These are phyloP conservation scores for Triticum turgidum DNA, from an alignment of 176 grass and related monocot genomes.

Conservation along the genomic window DNA sequence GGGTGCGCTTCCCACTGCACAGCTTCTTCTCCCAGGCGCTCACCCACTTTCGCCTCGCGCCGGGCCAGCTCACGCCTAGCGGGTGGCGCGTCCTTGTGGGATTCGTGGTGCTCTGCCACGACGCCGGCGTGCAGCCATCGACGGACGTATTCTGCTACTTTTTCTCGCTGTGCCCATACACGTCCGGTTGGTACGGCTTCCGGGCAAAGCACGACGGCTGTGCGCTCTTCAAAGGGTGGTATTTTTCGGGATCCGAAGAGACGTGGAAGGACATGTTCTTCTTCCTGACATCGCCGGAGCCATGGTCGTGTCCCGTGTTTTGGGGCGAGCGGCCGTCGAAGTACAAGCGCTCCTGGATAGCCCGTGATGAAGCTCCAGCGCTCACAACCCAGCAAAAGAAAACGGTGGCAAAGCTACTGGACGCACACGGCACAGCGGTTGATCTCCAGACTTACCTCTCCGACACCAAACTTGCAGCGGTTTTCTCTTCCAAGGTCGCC, in stretches of 20 bases:
- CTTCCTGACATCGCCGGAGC: constrained; percentile 8
- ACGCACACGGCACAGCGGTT: background rate
- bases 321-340: background rate
- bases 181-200: background rate
- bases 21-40: background rate
- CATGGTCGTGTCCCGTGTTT: constrained; percentile 1
- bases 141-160: background rate
- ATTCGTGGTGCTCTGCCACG: background rate
- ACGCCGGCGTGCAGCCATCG: background rate
- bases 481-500: background rate
- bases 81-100: background rate
- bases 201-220: background rate
- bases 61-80: background rate
- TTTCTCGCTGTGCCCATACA: background rate
- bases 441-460: background rate
- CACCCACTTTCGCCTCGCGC: background rate
- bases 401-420: background rate
- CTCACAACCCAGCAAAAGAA: background rate
- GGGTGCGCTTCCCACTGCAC: background rate
- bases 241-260: no score
- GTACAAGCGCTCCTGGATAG: background rate
- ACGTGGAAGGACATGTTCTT: background rate
- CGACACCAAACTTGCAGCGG: background rate
- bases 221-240: background rate
- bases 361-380: background rate